Evolutionary conservation across 352 stramenopile species (phyloP).

Genomic region (Blastocystis sp.): DNA sequence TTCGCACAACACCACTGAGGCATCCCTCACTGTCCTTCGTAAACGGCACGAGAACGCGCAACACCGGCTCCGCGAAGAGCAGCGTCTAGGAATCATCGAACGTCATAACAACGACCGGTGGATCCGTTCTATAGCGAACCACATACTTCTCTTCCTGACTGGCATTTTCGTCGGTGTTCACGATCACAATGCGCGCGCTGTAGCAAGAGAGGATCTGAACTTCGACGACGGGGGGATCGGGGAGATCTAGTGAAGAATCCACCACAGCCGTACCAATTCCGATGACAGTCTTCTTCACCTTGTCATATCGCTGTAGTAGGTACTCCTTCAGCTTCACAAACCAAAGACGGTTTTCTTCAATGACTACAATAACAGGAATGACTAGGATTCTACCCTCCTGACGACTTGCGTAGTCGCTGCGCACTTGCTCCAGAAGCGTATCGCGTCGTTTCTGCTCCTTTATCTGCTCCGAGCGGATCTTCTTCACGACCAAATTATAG

Average conservation of each 20-base stretch:
- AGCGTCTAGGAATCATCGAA: not conserved
- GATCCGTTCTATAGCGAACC: not conserved
- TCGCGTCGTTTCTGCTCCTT: not conserved
- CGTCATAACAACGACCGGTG: not conserved
- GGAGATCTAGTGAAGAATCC: not conserved
- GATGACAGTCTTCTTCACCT: not conserved
- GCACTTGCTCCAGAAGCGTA: not conserved
- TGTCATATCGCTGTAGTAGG: slow-evolving; percentile 12
- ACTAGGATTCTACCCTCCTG: not conserved
- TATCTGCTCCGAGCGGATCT: not conserved
- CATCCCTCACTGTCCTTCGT: not conserved
- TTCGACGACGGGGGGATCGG: not conserved
- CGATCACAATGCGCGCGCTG: not conserved
- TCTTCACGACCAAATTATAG: not conserved
- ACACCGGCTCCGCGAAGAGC: not conserved
- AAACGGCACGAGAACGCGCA: slow-evolving; percentile 8
- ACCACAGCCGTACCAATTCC: not conserved
- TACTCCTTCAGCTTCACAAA: slow-evolving; percentile 48
- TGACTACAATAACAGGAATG: not conserved
- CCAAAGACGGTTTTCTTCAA: slow-evolving; percentile 34
- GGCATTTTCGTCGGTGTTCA: not conserved
- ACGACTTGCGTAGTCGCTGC: not conserved
- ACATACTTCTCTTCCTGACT: slow-evolving; percentile 16
- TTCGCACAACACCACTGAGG: not conserved
- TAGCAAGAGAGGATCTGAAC: not conserved